phyloP scores from a whole-genome alignment of 768 basidiomycete species.

The Amanita thiersii region DNA sequence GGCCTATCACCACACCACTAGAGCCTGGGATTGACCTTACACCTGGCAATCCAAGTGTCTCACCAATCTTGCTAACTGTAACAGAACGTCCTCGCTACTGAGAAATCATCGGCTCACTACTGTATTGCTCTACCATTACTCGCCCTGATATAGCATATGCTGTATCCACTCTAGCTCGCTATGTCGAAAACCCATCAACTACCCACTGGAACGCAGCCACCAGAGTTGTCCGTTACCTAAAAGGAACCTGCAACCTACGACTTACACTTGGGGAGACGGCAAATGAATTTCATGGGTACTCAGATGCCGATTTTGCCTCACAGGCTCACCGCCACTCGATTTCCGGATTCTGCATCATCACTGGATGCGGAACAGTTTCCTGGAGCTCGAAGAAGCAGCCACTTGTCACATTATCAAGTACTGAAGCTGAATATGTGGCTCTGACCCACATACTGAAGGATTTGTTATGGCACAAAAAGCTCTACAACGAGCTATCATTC shows the following conservation, averaged over 20 bases:
- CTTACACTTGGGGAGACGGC: constrained; percentile 12
- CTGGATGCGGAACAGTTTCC: constrained; percentile 16
- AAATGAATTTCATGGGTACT: constrained; percentile 8
- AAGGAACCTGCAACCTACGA: constrained; percentile 12
- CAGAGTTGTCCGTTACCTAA: constrained; percentile 20
- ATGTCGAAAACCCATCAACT: constrained; percentile 13
- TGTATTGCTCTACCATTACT: constrained; percentile 19
- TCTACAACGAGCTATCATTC: constrained; percentile 12
- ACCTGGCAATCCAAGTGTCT: constrained; percentile 8
- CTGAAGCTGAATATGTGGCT: constrained; percentile 25
- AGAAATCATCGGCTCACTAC: constrained; percentile 19
- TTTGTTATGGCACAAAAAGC: constrained; percentile 14
- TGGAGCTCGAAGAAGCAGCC: constrained; percentile 25
- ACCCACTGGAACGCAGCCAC: constrained; percentile 19
- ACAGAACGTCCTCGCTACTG: constrained; percentile 14
- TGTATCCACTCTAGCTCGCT: constrained; percentile 16
- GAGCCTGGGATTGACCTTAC: constrained; percentile 13
- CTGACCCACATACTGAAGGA: constrained; percentile 15
- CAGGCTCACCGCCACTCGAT: constrained; percentile 17
- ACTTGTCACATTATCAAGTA: constrained; percentile 21
- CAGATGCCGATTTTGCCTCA: constrained; percentile 7
- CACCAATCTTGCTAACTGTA: not conserved
- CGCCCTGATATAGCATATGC: constrained; percentile 22
- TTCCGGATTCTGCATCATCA: constrained; percentile 16
- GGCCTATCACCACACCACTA: constrained; percentile 14